Percentiles rank a stretch among this genome's conserved stretches.
phyloP scores from a whole-genome alignment of 2,329 filamentous ascomycete genomes.

The Aspergillus sp. region DNA sequence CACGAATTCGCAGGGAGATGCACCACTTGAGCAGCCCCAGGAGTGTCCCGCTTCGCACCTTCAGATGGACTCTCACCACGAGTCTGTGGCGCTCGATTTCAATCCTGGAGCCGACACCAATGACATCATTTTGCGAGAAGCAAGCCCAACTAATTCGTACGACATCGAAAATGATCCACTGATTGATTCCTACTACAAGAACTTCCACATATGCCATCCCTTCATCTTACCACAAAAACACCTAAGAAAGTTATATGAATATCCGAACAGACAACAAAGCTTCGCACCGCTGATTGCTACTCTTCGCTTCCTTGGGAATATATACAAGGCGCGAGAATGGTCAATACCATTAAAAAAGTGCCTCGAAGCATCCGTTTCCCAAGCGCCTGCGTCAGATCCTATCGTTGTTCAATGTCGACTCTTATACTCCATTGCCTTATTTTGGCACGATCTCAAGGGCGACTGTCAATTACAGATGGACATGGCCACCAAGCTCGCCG shows the following conservation, averaged over 20 bases:
- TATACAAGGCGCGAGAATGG: slow-evolving; percentile 20
- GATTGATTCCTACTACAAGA: slow-evolving; percentile 30
- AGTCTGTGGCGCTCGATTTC: slow-evolving; percentile 4
- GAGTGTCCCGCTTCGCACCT: background rate
- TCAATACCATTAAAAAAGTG: slow-evolving; percentile 15
- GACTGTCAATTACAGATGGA: slow-evolving; percentile 20
- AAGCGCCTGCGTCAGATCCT: slow-evolving; percentile 14
- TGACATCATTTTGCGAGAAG: background rate
- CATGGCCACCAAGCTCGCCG: slow-evolving; percentile 18
- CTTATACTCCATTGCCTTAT: slow-evolving; percentile 27
- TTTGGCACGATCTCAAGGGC: slow-evolving; percentile 24
- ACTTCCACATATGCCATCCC: slow-evolving; percentile 33
- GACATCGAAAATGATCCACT: slow-evolving; percentile 16
- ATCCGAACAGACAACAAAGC: slow-evolving; percentile 9
- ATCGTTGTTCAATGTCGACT: slow-evolving; percentile 26
- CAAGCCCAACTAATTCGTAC: background rate
- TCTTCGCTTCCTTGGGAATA: slow-evolving; percentile 32
- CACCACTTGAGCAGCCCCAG: background rate
- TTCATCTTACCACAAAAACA: slow-evolving; percentile 25
- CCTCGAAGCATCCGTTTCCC: slow-evolving; percentile 12
- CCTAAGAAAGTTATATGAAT: slow-evolving; percentile 14
- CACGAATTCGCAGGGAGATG: background rate
- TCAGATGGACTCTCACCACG: background rate
- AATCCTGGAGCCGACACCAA: background rate
- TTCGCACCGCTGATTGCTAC: slow-evolving; percentile 24